Conservation (phyloP, 305 asterid genomes). For the Striga hermonthica region DNA sequence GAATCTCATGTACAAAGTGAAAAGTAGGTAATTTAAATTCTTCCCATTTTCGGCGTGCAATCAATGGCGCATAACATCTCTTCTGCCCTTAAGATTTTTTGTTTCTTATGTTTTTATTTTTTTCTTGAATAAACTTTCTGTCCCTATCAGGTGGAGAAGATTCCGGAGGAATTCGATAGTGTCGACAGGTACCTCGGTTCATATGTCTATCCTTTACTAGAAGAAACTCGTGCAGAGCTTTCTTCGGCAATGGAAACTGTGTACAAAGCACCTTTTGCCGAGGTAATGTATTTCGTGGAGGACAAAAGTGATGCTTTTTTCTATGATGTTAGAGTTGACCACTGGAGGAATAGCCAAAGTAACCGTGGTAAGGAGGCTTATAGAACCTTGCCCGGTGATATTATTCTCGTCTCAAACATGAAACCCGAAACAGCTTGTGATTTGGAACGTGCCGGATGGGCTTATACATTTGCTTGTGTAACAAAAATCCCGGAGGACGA, state of each 20-base stretch:
- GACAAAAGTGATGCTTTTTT: neutral
- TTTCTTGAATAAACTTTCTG: no score
- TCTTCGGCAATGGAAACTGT: constrained; percentile 43
- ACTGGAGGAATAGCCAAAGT: constrained; percentile 39
- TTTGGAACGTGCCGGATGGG: constrained; percentile 32
- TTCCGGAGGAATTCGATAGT: constrained; percentile 37
- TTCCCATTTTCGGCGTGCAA: no score
- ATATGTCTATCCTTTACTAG: constrained; percentile 44
- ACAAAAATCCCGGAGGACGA: constrained; percentile 33
- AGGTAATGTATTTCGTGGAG: constrained; percentile 22
- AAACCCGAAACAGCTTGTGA: constrained; percentile 49
- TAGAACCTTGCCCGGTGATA: constrained; percentile 59
- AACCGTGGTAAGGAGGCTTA: constrained; percentile 46
- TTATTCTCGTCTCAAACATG: constrained; percentile 40
- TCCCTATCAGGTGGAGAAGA: constrained; percentile 41
- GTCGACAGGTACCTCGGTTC: constrained; percentile 44
- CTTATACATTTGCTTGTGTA: constrained; percentile 46
- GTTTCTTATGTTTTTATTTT: no score
- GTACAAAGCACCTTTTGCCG: constrained; percentile 47
- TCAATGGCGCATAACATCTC: neutral
- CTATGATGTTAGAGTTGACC: constrained; percentile 35
- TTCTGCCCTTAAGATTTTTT: neutral
- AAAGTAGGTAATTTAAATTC: no score
- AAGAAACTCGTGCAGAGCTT: constrained; percentile 52
- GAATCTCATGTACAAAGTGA: no score